Evolutionary conservation across 352 stramenopile genomes (phyloP).

Genomic region (Pythium dissotocum): DNA sequence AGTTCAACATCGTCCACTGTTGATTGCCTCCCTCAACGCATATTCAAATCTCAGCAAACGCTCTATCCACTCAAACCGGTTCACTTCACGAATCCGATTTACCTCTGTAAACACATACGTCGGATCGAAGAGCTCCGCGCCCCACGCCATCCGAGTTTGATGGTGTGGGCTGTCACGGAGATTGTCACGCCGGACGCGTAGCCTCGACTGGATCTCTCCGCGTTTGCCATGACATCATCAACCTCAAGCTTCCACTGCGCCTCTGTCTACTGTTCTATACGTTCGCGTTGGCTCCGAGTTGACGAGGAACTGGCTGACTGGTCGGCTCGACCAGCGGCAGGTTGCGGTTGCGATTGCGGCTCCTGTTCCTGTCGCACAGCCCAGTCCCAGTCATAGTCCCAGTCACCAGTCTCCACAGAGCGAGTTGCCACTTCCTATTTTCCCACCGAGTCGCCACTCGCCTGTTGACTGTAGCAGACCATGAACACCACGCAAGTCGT

Average conservation of each 20-base stretch:
- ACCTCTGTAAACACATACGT: not conserved
- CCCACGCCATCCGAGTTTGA: not conserved
- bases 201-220: not conserved
- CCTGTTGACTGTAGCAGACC: not conserved
- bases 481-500: slow-evolving; percentile 8
- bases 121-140: not conserved
- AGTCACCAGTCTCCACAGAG: no score
- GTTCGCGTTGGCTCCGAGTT: no score
- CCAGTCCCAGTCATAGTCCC: not conserved
- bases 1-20: slow-evolving; percentile 2
- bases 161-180: not conserved
- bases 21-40: slow-evolving; percentile 7
- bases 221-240: slow-evolving; percentile 7
- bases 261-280: not conserved
- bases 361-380: not conserved
- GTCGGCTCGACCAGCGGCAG: not conserved
- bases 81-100: not conserved
- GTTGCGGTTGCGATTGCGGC: not conserved
- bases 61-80: no score
- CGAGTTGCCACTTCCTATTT: slow-evolving; percentile 13
- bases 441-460: not conserved
- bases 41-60: not conserved
- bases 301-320: no score
- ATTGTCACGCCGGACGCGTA: not conserved
- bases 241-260: not conserved